A percentile compares a stretch with the other conserved stretches of the same genome.
phyloP scores from a whole-genome alignment of 306 rosid genomes.

The Alnus glutinosa region DNA sequence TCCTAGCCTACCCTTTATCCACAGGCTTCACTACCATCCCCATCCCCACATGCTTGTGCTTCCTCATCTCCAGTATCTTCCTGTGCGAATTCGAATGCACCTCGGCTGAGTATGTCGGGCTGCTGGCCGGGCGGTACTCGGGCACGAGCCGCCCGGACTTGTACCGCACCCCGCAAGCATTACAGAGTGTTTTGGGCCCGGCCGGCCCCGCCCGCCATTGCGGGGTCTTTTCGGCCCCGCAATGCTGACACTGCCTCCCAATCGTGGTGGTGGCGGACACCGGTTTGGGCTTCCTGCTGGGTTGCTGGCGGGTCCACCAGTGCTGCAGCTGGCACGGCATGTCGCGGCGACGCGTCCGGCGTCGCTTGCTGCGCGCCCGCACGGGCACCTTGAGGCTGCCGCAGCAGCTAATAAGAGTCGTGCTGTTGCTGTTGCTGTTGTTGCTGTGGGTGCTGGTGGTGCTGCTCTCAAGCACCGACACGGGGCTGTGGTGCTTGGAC shows the following conservation, averaged over 20 bases:
- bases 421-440: slow-evolving; percentile 26
- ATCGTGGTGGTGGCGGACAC: slow-evolving; percentile 10
- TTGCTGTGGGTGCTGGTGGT: slow-evolving; percentile 48
- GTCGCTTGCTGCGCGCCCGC: slow-evolving; percentile 62
- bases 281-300: slow-evolving; percentile 4
- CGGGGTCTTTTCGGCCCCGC: slow-evolving; percentile 68
- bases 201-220: slow-evolving; percentile 79
- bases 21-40: slow-evolving; percentile 32
- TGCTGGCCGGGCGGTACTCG: slow-evolving; percentile 74
- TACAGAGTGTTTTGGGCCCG: slow-evolving; percentile 75
- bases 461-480: slow-evolving; percentile 50
- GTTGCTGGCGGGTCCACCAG: slow-evolving; percentile 33
- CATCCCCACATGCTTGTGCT: slow-evolving; percentile 40
- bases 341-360: slow-evolving; percentile 37
- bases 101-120: slow-evolving; percentile 58
- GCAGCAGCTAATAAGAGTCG: slow-evolving; percentile 49
- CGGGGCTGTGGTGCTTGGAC: slow-evolving; percentile 41
- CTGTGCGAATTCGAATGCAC: slow-evolving; percentile 76
- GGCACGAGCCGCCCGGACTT: slow-evolving; percentile 74
- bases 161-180: slow-evolving; percentile 77
- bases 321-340: slow-evolving; percentile 29
- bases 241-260: slow-evolving; percentile 68
- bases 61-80: slow-evolving; percentile 72
- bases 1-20: slow-evolving; percentile 42
- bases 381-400: slow-evolving; percentile 55